These are phyloP conservation scores for Yamadazyma sp. DNA, from an alignment of 805 yeast genomes.

Conservation along the genomic window DNA sequence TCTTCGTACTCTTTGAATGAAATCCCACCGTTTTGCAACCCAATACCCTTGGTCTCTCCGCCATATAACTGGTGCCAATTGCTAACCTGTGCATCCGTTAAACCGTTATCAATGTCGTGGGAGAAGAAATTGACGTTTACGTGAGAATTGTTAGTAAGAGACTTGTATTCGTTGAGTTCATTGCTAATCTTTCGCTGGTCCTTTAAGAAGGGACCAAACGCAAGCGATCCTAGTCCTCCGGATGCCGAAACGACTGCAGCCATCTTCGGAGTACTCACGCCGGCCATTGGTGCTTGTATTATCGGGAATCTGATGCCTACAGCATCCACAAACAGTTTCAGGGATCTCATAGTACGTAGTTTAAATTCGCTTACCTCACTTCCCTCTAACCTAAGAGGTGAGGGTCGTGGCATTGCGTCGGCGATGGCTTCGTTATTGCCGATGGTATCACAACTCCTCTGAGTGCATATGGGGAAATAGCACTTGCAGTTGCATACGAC, in stretches of 20 bases:
- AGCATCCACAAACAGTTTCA: constrained; percentile 11
- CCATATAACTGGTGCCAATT: constrained; percentile 17
- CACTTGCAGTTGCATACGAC: too few species aligned
- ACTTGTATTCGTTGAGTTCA: constrained; percentile 16
- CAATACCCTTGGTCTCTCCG: constrained; percentile 7
- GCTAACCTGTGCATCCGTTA: constrained; percentile 15
- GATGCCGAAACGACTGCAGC: constrained; percentile 41
- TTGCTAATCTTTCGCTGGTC: constrained; percentile 15
- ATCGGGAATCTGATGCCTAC: constrained; percentile 43
- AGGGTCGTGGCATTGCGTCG: constrained; percentile 4
- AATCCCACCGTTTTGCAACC: constrained; percentile 23
- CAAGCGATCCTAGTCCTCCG: constrained; percentile 56
- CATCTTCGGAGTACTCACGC: constrained; percentile 45
- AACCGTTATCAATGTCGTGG: constrained; percentile 29
- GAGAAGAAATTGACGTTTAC: constrained; percentile 51
- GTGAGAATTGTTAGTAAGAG: constrained; percentile 8
- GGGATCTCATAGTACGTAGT: constrained; percentile 9
- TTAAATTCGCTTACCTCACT: not conserved
- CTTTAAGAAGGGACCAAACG: constrained; percentile 32
- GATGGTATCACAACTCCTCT: too few species aligned
- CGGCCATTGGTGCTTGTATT: constrained; percentile 64
- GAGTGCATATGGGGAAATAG: too few species aligned
- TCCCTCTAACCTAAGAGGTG: not conserved
- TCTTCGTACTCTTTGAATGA: constrained; percentile 33
- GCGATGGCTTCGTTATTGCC: too few species aligned